Evolutionary conservation across 148 eudicot species (phyloP), one percentile per base, ranked within the genome.

Genomic region (Talinum fruticosum): DNA sequence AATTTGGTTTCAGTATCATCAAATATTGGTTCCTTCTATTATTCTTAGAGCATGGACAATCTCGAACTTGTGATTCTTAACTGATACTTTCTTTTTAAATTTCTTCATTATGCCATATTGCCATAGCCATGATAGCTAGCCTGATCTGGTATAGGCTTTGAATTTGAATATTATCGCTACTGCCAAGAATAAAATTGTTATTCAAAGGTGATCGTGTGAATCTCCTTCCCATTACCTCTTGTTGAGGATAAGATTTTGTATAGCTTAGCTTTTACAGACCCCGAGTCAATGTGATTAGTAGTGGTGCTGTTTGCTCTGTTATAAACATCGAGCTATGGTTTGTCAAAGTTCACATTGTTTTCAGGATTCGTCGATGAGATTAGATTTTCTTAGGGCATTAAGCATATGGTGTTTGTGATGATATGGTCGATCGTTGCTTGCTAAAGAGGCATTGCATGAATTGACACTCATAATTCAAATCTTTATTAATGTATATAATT

Each of bases 1-100:
- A 49, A 71, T 44, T 44, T 45, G 45, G 34, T 71, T 71, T 45
- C 73, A 24, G 33, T 70, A 38, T 70, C 33, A 38, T 41, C 38
- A 70, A 37, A 70, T 13, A 70, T 70, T 36, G 44, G 73, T 70
- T 38, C 53, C 5, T 70, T 70, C 53, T 37, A 3, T 23, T 70
- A 23, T 6, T 10, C 19, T 14, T 41, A 14, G 15, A 10, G 26
- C 34, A 35, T 68, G 28, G n/a, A 36, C n/a, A 23, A 32, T 37
- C 45, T 8, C 21, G 13, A 37, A 41, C 0, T 26, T 41, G 18
- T 69, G 12, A 10, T 1, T 68, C 45, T 36, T 66, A 32, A 4
- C 29, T 23, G 16, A 35, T 35, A 37, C 72, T 36, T 15, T 15
- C 4, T 51, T 15, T 51, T 51, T 49, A 1, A 0, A 0, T 1